A percentile compares a stretch with the other conserved stretches of the same genome.
These are phyloP conservation scores for Aspergillus transmontanensis DNA, from an alignment of 2,329 filamentous ascomycete species.

Conservation along the genomic window DNA sequence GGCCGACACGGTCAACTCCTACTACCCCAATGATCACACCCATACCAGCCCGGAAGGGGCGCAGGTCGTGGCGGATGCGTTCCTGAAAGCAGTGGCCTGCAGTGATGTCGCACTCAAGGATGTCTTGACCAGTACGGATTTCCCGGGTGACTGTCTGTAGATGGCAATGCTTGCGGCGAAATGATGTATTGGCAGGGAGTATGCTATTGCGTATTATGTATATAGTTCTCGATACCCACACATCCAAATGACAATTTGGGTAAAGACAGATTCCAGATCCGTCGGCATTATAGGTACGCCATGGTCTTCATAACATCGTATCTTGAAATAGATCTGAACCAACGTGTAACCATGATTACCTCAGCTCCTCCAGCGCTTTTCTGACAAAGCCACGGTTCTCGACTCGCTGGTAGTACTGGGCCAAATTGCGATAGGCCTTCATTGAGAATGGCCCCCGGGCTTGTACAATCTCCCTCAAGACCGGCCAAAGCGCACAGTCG, in stretches of 20 bases:
- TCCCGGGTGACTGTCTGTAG: constrained; percentile 33
- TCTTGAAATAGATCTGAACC: not conserved
- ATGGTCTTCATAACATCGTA: constrained; percentile 1
- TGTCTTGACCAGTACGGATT: constrained; percentile 34
- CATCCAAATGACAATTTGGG: constrained; percentile 3
- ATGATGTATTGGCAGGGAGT: not conserved
- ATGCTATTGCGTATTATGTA: constrained; percentile 3
- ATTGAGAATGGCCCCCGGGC: constrained; percentile 25
- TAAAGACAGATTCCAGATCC: not conserved
- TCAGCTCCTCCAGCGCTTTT: constrained; percentile 29
- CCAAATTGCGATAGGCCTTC: constrained; percentile 33
- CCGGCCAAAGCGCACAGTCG: constrained; percentile 49
- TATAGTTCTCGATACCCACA: constrained; percentile 3
- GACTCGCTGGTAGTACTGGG: constrained; percentile 42
- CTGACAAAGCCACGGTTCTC: constrained; percentile 42
- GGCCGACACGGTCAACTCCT: constrained; percentile 51
- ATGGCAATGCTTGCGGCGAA: not conserved
- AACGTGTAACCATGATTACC: not conserved
- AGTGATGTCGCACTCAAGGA: constrained; percentile 47
- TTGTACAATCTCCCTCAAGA: constrained; percentile 42
- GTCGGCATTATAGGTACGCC: constrained; percentile 1
- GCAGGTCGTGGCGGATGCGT: constrained; percentile 58
- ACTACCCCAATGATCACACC: constrained; percentile 64
- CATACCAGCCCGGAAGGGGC: constrained; percentile 63
- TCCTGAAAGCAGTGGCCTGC: constrained; percentile 60